A percentile compares a stretch with the other conserved stretches of the same genome.
These are phyloP conservation scores for Onygenales sp. DNA, from an alignment of 2,329 filamentous ascomycete genomes.

Conservation along the genomic window DNA sequence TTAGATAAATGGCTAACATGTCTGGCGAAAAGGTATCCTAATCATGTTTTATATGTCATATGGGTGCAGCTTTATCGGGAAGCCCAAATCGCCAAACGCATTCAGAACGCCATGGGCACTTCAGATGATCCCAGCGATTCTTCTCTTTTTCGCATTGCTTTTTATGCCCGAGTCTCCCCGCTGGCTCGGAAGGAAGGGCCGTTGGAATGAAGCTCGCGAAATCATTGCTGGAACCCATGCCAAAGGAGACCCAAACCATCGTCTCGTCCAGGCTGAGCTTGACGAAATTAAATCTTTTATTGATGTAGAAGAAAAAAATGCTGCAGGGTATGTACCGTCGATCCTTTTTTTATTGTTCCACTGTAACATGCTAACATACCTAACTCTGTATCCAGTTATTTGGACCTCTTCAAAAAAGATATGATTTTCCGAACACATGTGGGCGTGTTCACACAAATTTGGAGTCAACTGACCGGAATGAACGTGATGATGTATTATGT, in stretches of 20 bases:
- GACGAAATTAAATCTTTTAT: constrained; percentile 28
- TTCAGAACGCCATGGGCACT: constrained; percentile 55
- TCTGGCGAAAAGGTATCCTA: constrained; percentile 22
- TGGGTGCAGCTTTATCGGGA: constrained; percentile 21
- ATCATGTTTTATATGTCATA: constrained; percentile 37
- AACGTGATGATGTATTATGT: constrained; percentile 53
- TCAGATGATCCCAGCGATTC: constrained; percentile 50
- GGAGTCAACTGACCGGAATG: constrained; percentile 48
- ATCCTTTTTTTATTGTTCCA: constrained; percentile 51
- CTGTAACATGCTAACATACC: constrained; percentile 52
- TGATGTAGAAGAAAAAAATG: constrained; percentile 22
- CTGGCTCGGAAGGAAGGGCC: constrained; percentile 35
- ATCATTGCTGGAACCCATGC: constrained; percentile 50
- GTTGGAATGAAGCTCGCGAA: neutral
- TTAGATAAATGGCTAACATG: constrained; percentile 18
- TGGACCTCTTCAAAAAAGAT: constrained; percentile 59
- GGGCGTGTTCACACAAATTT: constrained; percentile 46
- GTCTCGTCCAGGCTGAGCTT: constrained; percentile 46
- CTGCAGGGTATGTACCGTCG: constrained; percentile 40
- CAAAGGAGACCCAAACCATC: constrained; percentile 44
- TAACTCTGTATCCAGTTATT: constrained; percentile 56
- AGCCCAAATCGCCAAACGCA: constrained; percentile 30
- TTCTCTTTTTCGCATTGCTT: constrained; percentile 45
- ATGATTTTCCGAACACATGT: constrained; percentile 62
- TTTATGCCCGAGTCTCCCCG: constrained; percentile 47